Percentiles rank a stretch among this genome's conserved stretches.
phyloP scores from a whole-genome alignment of 2,329 filamentous ascomycete genomes.

The Monilinia vaccinii-corymbosi region DNA sequence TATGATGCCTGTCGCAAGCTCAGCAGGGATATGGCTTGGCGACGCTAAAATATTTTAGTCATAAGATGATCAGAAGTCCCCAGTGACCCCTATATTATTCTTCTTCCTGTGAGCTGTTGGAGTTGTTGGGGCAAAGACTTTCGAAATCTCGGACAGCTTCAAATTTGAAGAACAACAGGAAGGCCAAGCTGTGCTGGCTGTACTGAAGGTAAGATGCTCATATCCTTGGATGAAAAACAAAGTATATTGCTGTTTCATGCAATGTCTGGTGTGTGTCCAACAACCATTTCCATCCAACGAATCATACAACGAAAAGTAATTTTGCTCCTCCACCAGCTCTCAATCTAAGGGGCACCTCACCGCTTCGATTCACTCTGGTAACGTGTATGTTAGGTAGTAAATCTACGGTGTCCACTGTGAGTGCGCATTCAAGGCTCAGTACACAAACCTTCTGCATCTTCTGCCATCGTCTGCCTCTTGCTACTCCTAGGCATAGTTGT shows the following conservation, averaged over 20 bases:
- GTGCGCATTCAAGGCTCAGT: background rate
- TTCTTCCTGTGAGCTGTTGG: conserved; percentile 1
- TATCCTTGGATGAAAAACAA: too few relatives aligned
- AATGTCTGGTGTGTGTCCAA: background rate
- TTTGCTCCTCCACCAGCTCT: background rate
- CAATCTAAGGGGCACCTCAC: background rate
- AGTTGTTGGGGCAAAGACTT: background rate
- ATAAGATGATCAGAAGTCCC: background rate
- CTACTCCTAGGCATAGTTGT: background rate
- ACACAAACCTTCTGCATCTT: background rate
- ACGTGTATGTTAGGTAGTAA: background rate
- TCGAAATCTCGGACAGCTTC: background rate
- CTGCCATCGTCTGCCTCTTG: background rate
- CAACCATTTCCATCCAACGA: background rate
- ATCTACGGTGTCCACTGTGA: background rate
- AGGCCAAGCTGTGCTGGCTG: background rate
- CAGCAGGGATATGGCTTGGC: conserved; percentile 10
- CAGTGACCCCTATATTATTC: conserved; percentile 9
- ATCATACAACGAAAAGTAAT: background rate
- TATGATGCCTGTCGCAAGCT: conserved; percentile 10
- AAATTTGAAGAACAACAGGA: background rate
- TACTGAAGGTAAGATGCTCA: too few relatives aligned
- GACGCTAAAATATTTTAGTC: conserved; percentile 10
- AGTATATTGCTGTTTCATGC: background rate
- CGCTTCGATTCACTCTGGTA: conserved; percentile 5